A percentile compares a stretch with the other conserved stretches of the same genome.
Evolutionary conservation across 306 rosid species (phyloP).

Genomic region (Psophocarpus tetragonolobus): DNA sequence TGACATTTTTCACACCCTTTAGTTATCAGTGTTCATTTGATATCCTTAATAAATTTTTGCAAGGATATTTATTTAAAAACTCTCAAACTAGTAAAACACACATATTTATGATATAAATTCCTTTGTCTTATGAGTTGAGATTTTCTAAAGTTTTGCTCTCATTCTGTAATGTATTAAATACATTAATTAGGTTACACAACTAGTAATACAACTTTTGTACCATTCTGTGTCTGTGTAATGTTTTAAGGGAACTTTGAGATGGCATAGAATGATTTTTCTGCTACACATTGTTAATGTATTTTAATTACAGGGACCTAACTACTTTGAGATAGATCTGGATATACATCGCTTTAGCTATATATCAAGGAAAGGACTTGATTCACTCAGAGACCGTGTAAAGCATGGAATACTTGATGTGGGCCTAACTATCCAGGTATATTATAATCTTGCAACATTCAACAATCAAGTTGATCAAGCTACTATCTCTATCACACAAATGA

Average conservation of each 20-base stretch:
- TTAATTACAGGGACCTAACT: constrained; percentile 72
- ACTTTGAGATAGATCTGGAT: constrained; percentile 92
- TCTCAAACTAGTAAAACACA: neutral
- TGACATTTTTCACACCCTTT: neutral
- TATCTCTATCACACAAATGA: neutral
- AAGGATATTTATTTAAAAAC: neutral
- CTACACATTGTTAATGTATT: neutral
- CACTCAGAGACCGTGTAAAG: constrained; percentile 70
- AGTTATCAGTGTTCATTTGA: neutral
- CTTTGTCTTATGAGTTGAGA: neutral
- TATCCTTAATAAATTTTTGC: neutral
- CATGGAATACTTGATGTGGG: constrained; percentile 78
- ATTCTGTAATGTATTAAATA: neutral
- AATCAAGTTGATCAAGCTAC: neutral
- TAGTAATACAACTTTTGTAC: neutral
- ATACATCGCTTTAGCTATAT: constrained; percentile 93
- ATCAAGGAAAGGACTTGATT: constrained; percentile 91
- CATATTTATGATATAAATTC: neutral
- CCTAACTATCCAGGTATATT: constrained; percentile 81
- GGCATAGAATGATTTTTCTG: neutral
- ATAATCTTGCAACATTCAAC: neutral
- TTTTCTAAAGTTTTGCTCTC: neutral
- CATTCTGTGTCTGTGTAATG: neutral
- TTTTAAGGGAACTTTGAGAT: neutral
- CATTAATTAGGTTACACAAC: neutral